phyloP scores from a whole-genome alignment of 192 early-diverging fungal genomes.

The Podila minutissima region DNA sequence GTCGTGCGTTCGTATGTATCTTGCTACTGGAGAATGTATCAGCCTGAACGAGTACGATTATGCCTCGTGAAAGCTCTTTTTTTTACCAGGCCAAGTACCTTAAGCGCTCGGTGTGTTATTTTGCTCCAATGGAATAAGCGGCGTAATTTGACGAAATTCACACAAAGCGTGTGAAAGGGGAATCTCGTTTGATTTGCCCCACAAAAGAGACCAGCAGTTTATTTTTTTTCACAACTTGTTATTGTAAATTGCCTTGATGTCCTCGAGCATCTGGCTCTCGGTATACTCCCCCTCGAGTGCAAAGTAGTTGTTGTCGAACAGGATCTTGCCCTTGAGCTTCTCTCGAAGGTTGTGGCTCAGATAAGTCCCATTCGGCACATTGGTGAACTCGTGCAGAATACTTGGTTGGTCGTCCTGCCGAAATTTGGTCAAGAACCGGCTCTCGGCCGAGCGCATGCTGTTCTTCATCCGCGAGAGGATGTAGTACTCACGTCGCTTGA shows the following conservation, averaged over 20 bases:
- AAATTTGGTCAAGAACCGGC: neutral
- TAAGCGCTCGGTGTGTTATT: too few species aligned
- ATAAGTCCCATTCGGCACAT: neutral
- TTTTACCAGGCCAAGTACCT: too few species aligned
- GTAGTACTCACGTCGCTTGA: neutral
- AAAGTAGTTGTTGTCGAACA: neutral
- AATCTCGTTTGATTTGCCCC: too few species aligned
- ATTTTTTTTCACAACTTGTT: too few species aligned
- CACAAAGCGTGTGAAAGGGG: too few species aligned
- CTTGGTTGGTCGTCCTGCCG: neutral
- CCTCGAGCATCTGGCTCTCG: neutral
- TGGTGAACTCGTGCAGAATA: neutral
- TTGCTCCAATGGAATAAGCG: too few species aligned
- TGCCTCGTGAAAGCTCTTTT: too few species aligned
- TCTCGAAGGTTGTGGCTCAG: neutral
- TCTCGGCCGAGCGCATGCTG: neutral
- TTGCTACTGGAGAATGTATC: too few species aligned
- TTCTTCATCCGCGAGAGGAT: conserved; percentile 3
- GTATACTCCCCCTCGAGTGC: neutral
- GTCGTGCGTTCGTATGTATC: too few species aligned
- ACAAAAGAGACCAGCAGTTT: too few species aligned
- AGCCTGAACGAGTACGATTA: too few species aligned
- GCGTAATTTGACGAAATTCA: too few species aligned
- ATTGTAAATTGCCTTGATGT: neutral
- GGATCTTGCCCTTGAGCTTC: conserved; percentile 3